Evolutionary conservation across 495 filamentous ascomycete genomes (phyloP), one percentile per base, ranked within the genome.

Genomic region (Penicillium cosmopolitanum): DNA sequence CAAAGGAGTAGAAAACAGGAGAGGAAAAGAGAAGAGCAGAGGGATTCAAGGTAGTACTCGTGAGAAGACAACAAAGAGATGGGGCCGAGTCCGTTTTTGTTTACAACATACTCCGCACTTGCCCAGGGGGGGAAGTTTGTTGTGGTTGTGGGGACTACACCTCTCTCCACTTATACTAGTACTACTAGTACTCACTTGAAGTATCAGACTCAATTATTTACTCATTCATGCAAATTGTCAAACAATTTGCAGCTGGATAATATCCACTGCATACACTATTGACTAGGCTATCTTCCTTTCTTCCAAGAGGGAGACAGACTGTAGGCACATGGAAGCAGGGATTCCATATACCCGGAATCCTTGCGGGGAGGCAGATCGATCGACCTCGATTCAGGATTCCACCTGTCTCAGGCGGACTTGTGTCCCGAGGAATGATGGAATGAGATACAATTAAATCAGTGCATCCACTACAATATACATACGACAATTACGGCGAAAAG

Each of bases 51-150:
- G 28, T 18, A 28, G 28, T 18, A 28, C 21, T 21, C 1, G 46
- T 50, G 21, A 42, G 21, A 15, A 19, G 42, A 46, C 28, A 31
- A 31, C 28, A 31, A 31, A 31, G 28, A 31, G 28, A 31, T 11
- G 43, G 16, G 43, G 43, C 9, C n/a, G 9, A 46, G 43, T 31
- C 28, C 28, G 43, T 52, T 56, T 66, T 66, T 69, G 62, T 70
- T 70, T 62, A 59, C 67, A 67, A 59, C 67, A 67, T 69, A 69
- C 67, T 70, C 65, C 62, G 60, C 62, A 65, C 65, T 63, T 63
- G 51, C 64, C 66, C 52, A 69, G 58, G 66, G 64, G 43, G 43
- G 61, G 57, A 69, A 64, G 67, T 70, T 70, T 70, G 65, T 68
- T 68, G 58, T 70, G 62, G 63, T 66, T 61, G 28, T 31, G 28